These are phyloP conservation scores for Clonostachys solani DNA, from an alignment of 2,329 filamentous ascomycete genomes.

Conservation along the genomic window DNA sequence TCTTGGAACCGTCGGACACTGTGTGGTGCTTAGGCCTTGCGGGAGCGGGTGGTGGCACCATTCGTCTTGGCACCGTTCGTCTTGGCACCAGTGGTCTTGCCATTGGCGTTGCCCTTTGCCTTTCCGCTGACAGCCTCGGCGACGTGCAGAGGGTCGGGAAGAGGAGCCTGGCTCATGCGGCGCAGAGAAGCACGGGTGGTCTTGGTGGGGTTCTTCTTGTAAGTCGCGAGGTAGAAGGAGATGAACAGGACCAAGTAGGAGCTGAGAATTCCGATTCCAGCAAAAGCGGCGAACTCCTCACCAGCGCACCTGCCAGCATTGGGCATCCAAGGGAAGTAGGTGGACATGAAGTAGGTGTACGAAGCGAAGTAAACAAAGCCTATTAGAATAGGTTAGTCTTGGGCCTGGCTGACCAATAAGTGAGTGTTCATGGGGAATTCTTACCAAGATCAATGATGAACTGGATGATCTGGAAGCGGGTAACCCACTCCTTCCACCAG, in stretches of 20 bases:
- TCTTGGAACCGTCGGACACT: too few relatives aligned
- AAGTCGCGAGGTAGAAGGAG: constrained; percentile 96
- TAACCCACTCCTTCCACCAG: constrained; percentile 99
- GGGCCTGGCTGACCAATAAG: not conserved
- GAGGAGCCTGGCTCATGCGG: constrained; percentile 59
- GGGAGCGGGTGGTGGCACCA: constrained; percentile 60
- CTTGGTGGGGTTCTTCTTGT: constrained; percentile 80
- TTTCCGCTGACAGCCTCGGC: constrained; percentile 48
- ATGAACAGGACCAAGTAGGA: constrained; percentile 98
- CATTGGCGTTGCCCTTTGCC: constrained; percentile 47
- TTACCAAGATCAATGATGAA: constrained; percentile 95
- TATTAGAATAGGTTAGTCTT: constrained; percentile 23
- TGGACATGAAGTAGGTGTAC: constrained; percentile 96
- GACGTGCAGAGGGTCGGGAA: constrained; percentile 80
- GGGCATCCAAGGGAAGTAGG: constrained; percentile 82
- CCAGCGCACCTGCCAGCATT: constrained; percentile 84
- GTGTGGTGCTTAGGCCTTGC: constrained; percentile 50
- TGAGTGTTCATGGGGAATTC: constrained; percentile 18
- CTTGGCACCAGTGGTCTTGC: constrained; percentile 50
- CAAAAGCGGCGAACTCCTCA: constrained; percentile 93
- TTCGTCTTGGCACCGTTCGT: constrained; percentile 56
- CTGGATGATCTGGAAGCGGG: constrained; percentile 92
- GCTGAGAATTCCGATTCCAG: constrained; percentile 86
- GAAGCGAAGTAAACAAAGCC: constrained; percentile 98
- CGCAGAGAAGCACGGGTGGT: constrained; percentile 76